Evolutionary conservation across 129 eudicot genomes (phyloP).

Genomic region (Saposhnikovia divaricata): DNA sequence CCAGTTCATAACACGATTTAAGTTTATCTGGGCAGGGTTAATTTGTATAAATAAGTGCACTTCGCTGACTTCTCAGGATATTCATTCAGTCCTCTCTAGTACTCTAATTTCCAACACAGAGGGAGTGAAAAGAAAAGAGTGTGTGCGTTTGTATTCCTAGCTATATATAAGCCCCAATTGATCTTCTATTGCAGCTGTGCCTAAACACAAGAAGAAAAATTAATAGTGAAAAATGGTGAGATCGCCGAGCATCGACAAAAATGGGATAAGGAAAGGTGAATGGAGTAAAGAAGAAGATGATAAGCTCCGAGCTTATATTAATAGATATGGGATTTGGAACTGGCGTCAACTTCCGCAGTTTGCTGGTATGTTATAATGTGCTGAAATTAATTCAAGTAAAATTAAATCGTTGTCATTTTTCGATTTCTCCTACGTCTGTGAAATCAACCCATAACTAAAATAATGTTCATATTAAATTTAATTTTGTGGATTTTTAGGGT

Average conservation of each 20-base stretch:
- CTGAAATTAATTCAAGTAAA: background rate
- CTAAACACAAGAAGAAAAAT: background rate
- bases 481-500: slow-evolving; percentile 7
- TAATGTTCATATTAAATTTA: background rate
- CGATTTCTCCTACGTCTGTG: background rate
- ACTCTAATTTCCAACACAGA: background rate
- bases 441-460: too few species aligned
- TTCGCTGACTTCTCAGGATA: background rate
- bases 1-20: background rate
- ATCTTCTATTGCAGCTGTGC: background rate
- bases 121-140: background rate
- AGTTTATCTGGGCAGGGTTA: background rate
- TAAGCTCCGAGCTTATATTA: slow-evolving; percentile 19
- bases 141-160: background rate
- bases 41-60: background rate
- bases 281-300: slow-evolving; percentile 34
- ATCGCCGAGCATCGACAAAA: slow-evolving; percentile 20
- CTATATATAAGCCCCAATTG: too few species aligned
- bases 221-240: slow-evolving; percentile 12
- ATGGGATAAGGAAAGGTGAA: slow-evolving; percentile 25
- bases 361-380: slow-evolving; percentile 20
- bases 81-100: background rate
- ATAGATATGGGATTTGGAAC: slow-evolving; percentile 25
- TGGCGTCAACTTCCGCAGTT: slow-evolving; percentile 32
- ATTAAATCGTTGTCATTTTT: background rate